Percentiles rank a stretch among this genome's conserved stretches.
Evolutionary conservation across 75 land plant species (phyloP).

Genomic region (Selaginella tamariscina): DNA sequence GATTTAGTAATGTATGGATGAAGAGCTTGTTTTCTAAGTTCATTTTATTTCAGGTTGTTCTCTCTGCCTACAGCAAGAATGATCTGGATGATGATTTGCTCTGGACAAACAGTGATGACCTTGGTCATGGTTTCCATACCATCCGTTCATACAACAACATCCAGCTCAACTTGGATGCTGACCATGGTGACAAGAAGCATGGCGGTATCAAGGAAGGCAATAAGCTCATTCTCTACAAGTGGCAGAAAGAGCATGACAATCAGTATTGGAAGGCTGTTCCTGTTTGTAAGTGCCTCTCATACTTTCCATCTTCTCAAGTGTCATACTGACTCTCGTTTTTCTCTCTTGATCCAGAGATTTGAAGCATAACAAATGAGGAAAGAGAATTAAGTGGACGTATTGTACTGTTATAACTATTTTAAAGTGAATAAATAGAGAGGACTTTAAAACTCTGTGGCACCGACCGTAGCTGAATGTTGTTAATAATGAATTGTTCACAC

Average conservation of each 20-base stretch:
- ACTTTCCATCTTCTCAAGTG: no score
- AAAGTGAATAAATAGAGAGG: no score
- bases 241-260: slow-evolving; percentile 7
- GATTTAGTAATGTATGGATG: neutral
- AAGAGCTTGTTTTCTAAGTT: neutral
- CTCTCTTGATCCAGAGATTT: no score
- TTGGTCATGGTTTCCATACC: slow-evolving; percentile 3
- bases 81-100: neutral
- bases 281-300: no score
- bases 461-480: no score
- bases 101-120: slow-evolving; percentile 3
- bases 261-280: slow-evolving; percentile 9
- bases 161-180: slow-evolving; percentile 9
- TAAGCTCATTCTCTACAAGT: slow-evolving; percentile 8
- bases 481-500: no score
- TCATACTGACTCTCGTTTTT: no score
- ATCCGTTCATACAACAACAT: slow-evolving; percentile 1
- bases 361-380: no score
- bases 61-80: neutral
- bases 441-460: no score
- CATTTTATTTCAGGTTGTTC: neutral
- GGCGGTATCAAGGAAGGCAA: slow-evolving; percentile 9
- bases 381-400: no score
- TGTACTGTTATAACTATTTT: no score
- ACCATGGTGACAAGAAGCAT: slow-evolving; percentile 13